Percentiles rank a stretch among this genome's conserved stretches.
Evolutionary conservation across 352 stramenopile species (phyloP).

Genomic region (Phytophthora gonapodyides): DNA sequence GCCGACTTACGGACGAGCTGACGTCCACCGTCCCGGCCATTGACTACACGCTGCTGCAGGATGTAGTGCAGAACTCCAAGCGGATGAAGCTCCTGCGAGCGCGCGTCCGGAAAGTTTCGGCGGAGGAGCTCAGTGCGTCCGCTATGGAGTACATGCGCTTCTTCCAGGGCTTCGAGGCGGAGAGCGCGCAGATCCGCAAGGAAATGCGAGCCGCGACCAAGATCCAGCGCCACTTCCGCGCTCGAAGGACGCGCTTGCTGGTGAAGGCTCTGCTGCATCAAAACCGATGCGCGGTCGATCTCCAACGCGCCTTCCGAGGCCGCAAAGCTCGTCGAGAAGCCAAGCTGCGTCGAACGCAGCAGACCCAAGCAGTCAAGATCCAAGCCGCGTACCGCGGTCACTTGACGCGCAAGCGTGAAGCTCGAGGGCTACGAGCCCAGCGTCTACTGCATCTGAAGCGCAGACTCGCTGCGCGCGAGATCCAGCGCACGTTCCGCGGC

Average conservation of each 20-base stretch:
- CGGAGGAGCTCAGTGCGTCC: conserved; percentile 43
- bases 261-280: conserved; percentile 57
- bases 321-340: conserved; percentile 51
- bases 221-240: conserved; percentile 72
- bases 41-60: conserved; percentile 63
- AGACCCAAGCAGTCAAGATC: conserved; percentile 50
- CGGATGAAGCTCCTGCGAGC: conserved; percentile 62
- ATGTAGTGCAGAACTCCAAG: conserved; percentile 75
- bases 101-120: conserved; percentile 56
- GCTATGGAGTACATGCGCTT: conserved; percentile 81
- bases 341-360: conserved; percentile 35
- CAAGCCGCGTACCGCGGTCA: conserved; percentile 58
- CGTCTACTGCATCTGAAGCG: conserved; percentile 28
- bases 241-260: conserved; percentile 44
- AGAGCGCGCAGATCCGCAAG: conserved; percentile 53
- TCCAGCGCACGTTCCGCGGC: conserved; percentile 69
- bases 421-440: conserved; percentile 24
- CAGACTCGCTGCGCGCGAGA: conserved; percentile 36
- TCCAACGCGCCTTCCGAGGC: conserved; percentile 73
- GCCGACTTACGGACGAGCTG: conserved; percentile 58
- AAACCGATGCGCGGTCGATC: conserved; percentile 57
- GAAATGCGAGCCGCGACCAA: conserved; percentile 53
- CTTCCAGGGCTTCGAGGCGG: conserved; percentile 62
- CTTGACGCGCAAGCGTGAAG: conserved; percentile 40
- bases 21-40: conserved; percentile 52